Evolutionary conservation across 2,329 filamentous ascomycete species (phyloP).

Genomic region (Fusarium sp.): DNA sequence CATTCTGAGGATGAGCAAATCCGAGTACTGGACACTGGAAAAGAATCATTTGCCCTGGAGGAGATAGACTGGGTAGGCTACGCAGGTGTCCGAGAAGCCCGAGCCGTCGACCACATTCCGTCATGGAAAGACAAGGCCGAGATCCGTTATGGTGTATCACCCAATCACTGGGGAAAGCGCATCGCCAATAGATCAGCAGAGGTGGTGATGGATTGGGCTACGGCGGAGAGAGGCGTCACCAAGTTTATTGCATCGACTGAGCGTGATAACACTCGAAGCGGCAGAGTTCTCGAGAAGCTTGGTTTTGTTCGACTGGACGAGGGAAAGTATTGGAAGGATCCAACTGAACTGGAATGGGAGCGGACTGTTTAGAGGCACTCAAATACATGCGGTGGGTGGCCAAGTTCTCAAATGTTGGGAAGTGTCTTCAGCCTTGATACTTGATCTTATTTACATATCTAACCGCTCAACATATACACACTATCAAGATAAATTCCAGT

Average conservation of each 20-base stretch:
- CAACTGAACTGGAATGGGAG: background rate
- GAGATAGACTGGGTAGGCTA: constrained; percentile 30
- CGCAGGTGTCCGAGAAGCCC: constrained; percentile 21
- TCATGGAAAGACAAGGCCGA: constrained; percentile 34
- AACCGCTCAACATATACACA: background rate
- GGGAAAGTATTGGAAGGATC: background rate
- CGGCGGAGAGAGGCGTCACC: constrained; percentile 16
- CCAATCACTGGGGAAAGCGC: constrained; percentile 19
- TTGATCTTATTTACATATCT: background rate
- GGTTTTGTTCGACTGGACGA: background rate
- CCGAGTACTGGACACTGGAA: background rate
- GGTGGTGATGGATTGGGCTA: constrained; percentile 30
- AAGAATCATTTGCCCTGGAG: background rate
- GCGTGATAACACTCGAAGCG: constrained; percentile 20
- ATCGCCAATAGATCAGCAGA: constrained; percentile 23
- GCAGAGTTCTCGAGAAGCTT: background rate
- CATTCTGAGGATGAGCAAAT: background rate
- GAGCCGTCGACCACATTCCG: background rate
- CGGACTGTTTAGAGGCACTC: background rate
- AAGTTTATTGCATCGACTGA: constrained; percentile 33
- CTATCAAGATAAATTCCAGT: background rate
- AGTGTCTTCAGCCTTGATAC: background rate
- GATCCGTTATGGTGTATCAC: constrained; percentile 28
- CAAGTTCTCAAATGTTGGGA: background rate
- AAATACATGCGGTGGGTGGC: background rate